Evolutionary conservation across 345 rosid species (phyloP).

Genomic region (Luvunga scandens): DNA sequence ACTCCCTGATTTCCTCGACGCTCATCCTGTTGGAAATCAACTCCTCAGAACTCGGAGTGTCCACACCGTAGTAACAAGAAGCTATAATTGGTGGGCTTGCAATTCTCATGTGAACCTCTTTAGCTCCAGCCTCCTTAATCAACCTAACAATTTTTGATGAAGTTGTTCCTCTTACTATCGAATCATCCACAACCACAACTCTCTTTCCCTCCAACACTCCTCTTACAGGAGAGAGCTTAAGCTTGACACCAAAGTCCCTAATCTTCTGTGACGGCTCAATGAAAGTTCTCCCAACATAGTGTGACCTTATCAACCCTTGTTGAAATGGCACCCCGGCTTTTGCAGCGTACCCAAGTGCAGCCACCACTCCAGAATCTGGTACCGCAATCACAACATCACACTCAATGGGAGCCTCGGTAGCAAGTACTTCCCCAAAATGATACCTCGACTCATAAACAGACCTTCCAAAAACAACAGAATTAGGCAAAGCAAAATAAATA

Average conservation of each 20-base stretch:
- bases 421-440: constrained; percentile 76
- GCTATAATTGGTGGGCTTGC: constrained; percentile 89
- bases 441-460: constrained; percentile 84
- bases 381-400: constrained; percentile 97
- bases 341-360: constrained; percentile 87
- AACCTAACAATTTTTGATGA: constrained; percentile 84
- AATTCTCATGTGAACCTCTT: constrained; percentile 95
- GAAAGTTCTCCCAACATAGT: constrained; percentile 92
- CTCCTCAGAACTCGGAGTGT: constrained; percentile 87
- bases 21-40: constrained; percentile 87
- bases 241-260: constrained; percentile 95
- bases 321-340: constrained; percentile 86
- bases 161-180: constrained; percentile 91
- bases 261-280: constrained; percentile 93
- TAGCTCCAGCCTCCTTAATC: constrained; percentile 88
- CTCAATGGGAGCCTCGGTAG: constrained; percentile 70
- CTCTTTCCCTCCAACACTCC: constrained; percentile 83
- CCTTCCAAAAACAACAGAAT: constrained; percentile 78
- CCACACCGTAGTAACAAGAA: constrained; percentile 95
- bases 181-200: constrained; percentile 95
- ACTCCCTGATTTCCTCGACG: constrained; percentile 71
- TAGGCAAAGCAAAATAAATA: constrained; percentile 82
- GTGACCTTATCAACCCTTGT: constrained; percentile 88
- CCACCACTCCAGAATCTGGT: constrained; percentile 95
- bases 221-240: constrained; percentile 83